Conservation (phyloP, 1,139 yeast species). For the Lodderomyces orthopsilosis region DNA sequence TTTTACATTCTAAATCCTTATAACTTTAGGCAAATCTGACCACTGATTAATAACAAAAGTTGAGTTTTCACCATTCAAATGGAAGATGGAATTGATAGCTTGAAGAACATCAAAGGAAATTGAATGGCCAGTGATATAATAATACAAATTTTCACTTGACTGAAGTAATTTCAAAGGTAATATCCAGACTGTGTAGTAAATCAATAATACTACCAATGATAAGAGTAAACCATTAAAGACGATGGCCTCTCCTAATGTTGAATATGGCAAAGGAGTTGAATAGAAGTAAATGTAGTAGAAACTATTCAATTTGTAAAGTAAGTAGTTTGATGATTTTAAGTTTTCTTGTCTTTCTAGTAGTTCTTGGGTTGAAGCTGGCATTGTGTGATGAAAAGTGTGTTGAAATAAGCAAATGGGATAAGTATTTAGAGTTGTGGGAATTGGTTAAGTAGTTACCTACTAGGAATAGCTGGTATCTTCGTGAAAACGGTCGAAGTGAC, state of each 20-base stretch:
- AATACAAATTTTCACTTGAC: slow-evolving; percentile 17
- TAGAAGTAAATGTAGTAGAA: slow-evolving; percentile 25
- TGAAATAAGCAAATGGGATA: too few species aligned
- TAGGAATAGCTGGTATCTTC: too few species aligned
- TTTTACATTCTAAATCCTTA: slow-evolving; percentile 1
- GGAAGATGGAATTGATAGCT: not conserved
- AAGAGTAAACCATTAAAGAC: slow-evolving; percentile 20
- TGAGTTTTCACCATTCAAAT: slow-evolving; percentile 1
- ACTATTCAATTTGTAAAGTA: slow-evolving; percentile 12
- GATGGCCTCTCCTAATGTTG: slow-evolving; percentile 23
- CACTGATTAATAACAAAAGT: not conserved
- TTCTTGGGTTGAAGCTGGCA: not conserved
- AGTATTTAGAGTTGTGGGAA: too few species aligned
- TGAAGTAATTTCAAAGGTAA: slow-evolving; percentile 16
- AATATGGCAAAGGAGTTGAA: slow-evolving; percentile 28
- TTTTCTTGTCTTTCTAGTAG: slow-evolving; percentile 4
- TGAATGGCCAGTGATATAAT: slow-evolving; percentile 20
- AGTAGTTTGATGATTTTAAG: not conserved
- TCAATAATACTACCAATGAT: slow-evolving; percentile 11
- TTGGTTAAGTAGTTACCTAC: too few species aligned
- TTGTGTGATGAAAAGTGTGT: too few species aligned
- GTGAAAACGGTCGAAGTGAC: too few species aligned
- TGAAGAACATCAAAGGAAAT: not conserved
- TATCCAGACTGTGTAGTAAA: slow-evolving; percentile 20
- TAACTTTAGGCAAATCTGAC: slow-evolving; percentile 1